Evolutionary conservation across 2,329 filamentous ascomycete species (phyloP), one percentile per base, ranked within the genome.

Genomic region (Thermomyces lanuginosus): DNA sequence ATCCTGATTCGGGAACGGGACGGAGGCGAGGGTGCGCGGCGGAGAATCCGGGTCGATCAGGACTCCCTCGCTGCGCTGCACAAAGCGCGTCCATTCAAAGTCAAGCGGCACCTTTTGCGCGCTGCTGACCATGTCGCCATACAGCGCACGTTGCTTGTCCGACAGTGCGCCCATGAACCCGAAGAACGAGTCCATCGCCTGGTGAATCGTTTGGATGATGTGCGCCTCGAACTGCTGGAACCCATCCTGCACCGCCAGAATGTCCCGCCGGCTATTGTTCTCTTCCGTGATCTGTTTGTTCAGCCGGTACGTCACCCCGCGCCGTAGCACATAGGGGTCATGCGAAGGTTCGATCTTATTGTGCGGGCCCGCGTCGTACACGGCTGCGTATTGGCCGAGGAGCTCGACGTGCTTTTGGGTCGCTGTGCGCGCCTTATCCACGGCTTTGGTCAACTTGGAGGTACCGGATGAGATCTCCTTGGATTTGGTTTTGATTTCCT

Each of bases 381-480:
- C 58, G 6, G 84, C 82, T 1, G 82, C 72, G 43, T 92, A 73
- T 56, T 89, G 78, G 20, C 81, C 84, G 1, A 98, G 72, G 13
- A 92, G 67, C 58, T 98, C 86, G 36, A 98, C 92, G 41, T 93
- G 82, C 61, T 92, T 93, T 60, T 98, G 86, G 0, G 86, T 93
- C 5, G 59, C 61, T 41, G 73, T 72, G 34, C 86, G 78, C 6
- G 81, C 74, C 61, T 92, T 93, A 35, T 92, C 82, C 12, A 98
- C 83, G 26, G 81, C 72, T 60, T 95, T 98, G 39, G 79, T 72
- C 9, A 75, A 70, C 62, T 91, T 92, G 34, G 73, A 69, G 12
- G 79, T 81, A 6, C 86, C 84, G 35, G 72, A 66, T 22, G 69
- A 66, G 26, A 98, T 67, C 56, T 93, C 84, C 63, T 95, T 95